These are phyloP conservation scores for Nicotiana noctiflora DNA, from an alignment of 257 asterid species.

Conservation along the genomic window DNA sequence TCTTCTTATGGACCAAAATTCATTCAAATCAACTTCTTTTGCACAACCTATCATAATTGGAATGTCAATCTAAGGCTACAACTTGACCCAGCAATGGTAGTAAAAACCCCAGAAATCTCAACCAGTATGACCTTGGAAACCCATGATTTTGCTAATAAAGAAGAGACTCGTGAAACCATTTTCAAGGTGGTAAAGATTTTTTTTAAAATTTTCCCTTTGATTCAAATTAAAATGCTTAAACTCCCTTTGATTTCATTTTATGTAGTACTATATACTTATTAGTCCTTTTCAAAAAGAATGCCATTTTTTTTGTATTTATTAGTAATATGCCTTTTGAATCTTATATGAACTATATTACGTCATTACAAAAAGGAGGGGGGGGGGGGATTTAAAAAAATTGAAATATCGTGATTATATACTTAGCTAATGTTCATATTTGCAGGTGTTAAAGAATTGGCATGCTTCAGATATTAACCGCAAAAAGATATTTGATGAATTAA, in stretches of 20 bases:
- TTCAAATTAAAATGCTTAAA: neutral
- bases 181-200: neutral
- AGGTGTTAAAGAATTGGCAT: neutral
- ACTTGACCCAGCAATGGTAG: neutral
- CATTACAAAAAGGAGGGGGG: too few relatives aligned
- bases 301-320: too few relatives aligned
- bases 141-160: neutral
- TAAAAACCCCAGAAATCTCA: neutral
- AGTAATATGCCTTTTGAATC: too few relatives aligned
- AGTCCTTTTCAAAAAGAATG: neutral
- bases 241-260: neutral
- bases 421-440: too few relatives aligned
- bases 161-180: neutral
- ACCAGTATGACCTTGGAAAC: neutral
- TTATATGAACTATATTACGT: too few relatives aligned
- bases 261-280: neutral
- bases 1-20: neutral
- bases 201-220: neutral
- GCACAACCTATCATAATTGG: neutral
- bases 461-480: neutral
- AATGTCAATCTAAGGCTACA: neutral
- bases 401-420: too few relatives aligned
- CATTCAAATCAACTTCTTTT: neutral
- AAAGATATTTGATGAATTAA: neutral
- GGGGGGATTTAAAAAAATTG: too few relatives aligned